A percentile compares a stretch with the other conserved stretches of the same genome.
Conservation (phyloP, 345 rosid genomes). For the Eucalyptus erythrocorys region DNA sequence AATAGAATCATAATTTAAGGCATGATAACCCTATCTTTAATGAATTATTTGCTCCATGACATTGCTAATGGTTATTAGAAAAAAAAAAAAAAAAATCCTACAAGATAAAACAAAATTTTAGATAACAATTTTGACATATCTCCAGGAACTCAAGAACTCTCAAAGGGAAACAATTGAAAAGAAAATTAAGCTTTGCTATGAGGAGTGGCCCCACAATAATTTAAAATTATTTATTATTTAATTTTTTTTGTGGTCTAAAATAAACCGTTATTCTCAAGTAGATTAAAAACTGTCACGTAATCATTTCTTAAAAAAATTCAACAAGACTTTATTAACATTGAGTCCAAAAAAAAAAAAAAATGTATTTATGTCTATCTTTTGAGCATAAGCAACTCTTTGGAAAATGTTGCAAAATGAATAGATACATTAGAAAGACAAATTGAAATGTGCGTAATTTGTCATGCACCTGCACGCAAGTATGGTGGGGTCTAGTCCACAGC, state of each 20-base stretch:
- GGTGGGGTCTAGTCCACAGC: not conserved
- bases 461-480: fast-evolving
- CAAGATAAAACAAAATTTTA: no score
- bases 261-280: fast-evolving
- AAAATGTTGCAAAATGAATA: not conserved
- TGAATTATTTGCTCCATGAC: fast-evolving
- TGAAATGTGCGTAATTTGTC: not conserved
- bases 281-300: no score
- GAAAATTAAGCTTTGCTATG: no score
- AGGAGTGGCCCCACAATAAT: no score
- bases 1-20: not conserved
- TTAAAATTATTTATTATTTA: no score
- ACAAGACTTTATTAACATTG: not conserved
- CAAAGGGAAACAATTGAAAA: not conserved
- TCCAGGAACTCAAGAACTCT: fast-evolving
- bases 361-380: no score
- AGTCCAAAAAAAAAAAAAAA: not conserved
- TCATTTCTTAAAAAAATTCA: no score
- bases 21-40: not conserved
- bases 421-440: not conserved
- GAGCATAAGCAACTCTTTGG: fast-evolving
- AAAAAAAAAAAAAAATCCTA: no score
- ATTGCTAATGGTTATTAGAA: fast-evolving
- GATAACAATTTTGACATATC: fast-evolving
- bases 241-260: no score